Evolutionary conservation across 192 early-diverging fungal genomes (phyloP), one percentile per base, ranked within the genome.

Genomic region (Helicostylum pulchrum): DNA sequence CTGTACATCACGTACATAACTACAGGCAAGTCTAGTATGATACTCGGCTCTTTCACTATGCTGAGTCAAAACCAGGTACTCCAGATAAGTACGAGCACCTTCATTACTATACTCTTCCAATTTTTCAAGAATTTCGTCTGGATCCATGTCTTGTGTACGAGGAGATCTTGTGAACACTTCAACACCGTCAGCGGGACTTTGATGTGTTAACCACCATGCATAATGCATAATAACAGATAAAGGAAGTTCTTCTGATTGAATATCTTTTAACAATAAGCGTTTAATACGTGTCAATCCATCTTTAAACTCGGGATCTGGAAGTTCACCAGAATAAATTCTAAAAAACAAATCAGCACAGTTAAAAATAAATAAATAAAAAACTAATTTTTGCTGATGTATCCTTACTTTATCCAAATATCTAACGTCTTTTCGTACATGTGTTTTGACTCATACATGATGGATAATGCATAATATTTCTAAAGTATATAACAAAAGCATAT

Each of bases 361-460:
- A n/a, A n/a, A n/a, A n/a, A n/a, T n/a, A n/a, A n/a, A n/a, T n/a
- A n/a, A n/a, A n/a, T n/a, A n/a, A n/a, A n/a, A n/a, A n/a, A n/a
- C n/a, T n/a, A n/a, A n/a, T n/a, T n/a, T n/a, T n/a, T n/a, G n/a
- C n/a, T n/a, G n/a, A 36, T 36, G 34, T 64, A 2, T 46, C 47
- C 32, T 43, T 76, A 91, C 90, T 72, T 75, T 57, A 76, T 79
- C 87, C 87, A 90, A 10, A 89, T 68, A 19, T 87, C 83, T 53
- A 93, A 68, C 3, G 77, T 68, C 20, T 83, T 77, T 39, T 73
- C 61, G 19, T 63, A 69, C 52, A 77, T 62, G 39, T 74, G 74
- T 11, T 73, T 77, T 1, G 65, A 52, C 75, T 88, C 84, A 53
- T 85, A 85, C 20, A 90, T 77, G 1, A 90, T 55, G 8, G 77